Percentiles rank a stretch among this genome's conserved stretches.
These are phyloP conservation scores for Aspergillus costaricaensis DNA, from an alignment of 2,329 filamentous ascomycete genomes.

Conservation along the genomic window DNA sequence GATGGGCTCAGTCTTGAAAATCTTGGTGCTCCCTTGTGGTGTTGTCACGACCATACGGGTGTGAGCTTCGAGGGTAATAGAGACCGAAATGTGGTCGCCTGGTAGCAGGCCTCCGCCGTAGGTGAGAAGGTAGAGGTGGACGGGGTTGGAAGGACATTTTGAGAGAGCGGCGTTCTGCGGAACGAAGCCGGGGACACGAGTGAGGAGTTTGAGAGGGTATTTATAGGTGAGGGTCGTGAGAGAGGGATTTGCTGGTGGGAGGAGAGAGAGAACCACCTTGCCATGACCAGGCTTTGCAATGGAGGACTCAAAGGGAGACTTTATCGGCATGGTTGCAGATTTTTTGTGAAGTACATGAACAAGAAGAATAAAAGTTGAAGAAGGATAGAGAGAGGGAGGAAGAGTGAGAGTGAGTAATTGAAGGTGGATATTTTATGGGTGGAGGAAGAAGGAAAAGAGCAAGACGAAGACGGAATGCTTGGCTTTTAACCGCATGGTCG, in stretches of 20 bases:
- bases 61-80: constrained; percentile 62
- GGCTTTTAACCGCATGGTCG: constrained; percentile 16
- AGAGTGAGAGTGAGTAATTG: constrained; percentile 6
- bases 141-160: constrained; percentile 51
- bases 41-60: constrained; percentile 67
- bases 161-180: constrained; percentile 48
- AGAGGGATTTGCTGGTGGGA: constrained; percentile 71
- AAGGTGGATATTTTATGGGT: constrained; percentile 1
- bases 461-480: background rate
- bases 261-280: constrained; percentile 69
- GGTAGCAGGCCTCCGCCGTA: constrained; percentile 93
- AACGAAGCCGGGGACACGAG: constrained; percentile 67
- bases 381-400: background rate
- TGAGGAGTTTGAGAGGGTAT: constrained; percentile 92
- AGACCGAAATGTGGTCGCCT: constrained; percentile 77
- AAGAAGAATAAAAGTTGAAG: constrained; percentile 1
- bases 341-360: background rate
- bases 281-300: constrained; percentile 76
- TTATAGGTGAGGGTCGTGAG: constrained; percentile 79
- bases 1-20: constrained; percentile 73
- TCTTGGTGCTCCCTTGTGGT: constrained; percentile 82
- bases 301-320: constrained; percentile 75
- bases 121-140: constrained; percentile 85
- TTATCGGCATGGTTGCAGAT: constrained; percentile 31
- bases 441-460: background rate